phyloP scores from a whole-genome alignment of 2,329 filamentous ascomycete genomes.

The Colletotrichum sp. region DNA sequence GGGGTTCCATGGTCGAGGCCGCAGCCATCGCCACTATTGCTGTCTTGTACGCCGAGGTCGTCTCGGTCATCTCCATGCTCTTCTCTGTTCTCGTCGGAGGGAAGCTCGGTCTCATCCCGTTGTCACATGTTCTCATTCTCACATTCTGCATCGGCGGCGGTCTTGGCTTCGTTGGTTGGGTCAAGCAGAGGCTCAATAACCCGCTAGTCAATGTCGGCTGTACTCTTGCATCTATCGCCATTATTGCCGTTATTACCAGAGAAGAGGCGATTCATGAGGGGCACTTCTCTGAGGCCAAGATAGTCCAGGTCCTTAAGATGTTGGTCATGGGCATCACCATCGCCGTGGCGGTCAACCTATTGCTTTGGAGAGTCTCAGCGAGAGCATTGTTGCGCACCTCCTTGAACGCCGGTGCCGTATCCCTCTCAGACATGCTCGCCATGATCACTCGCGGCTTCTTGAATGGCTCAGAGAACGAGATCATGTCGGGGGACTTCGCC shows the following conservation, averaged over 20 bases:
- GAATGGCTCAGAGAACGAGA: conserved; percentile 79
- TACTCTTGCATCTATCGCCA: conserved; percentile 84
- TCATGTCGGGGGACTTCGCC: conserved; percentile 70
- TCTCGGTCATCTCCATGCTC: conserved; percentile 88
- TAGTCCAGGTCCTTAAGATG: conserved; percentile 83
- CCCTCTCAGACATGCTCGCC: conserved; percentile 80
- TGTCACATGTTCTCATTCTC: conserved; percentile 82
- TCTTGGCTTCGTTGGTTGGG: conserved; percentile 86
- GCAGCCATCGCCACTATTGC: conserved; percentile 77
- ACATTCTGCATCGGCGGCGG: conserved; percentile 86
- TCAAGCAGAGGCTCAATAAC: conserved; percentile 79
- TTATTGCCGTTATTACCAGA: conserved; percentile 89
- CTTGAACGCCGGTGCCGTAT: conserved; percentile 74
- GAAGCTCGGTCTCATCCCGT: conserved; percentile 65
- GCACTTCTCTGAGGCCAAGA: conserved; percentile 81
- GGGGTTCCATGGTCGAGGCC: conserved; percentile 90
- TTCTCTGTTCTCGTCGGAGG: conserved; percentile 68
- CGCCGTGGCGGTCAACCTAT: conserved; percentile 75
- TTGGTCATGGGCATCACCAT: conserved; percentile 77
- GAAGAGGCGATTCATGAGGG: conserved; percentile 86
- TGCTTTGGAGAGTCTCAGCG: conserved; percentile 81
- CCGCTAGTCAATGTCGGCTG: conserved; percentile 84
- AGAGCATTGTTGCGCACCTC: conserved; percentile 74
- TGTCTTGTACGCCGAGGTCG: conserved; percentile 71
- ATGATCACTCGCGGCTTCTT: conserved; percentile 85